A percentile compares a stretch with the other conserved stretches of the same genome.
Evolutionary conservation across 495 filamentous ascomycete genomes (phyloP).

Genomic region (Xylaria grammica): DNA sequence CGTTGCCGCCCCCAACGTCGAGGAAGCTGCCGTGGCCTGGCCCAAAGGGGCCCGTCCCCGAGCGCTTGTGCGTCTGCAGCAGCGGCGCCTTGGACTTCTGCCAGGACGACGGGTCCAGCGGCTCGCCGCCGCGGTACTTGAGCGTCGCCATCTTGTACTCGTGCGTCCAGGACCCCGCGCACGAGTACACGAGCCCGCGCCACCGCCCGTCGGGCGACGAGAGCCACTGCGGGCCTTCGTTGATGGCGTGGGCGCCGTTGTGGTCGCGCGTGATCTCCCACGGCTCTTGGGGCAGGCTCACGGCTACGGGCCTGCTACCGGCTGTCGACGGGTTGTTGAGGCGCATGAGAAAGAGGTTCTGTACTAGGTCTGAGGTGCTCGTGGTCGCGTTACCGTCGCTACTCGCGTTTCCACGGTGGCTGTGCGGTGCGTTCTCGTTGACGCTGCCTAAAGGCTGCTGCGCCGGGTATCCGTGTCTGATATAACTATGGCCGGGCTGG

Average conservation of each 20-base stretch:
- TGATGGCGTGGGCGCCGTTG: slow-evolving; percentile 35
- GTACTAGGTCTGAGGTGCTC: slow-evolving; percentile 25
- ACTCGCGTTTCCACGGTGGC: background rate
- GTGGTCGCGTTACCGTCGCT: background rate
- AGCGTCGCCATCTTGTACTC: slow-evolving; percentile 42
- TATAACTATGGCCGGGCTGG: background rate
- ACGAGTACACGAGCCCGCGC: slow-evolving; percentile 34
- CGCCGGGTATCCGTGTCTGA: background rate
- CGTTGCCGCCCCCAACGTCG: slow-evolving; percentile 23
- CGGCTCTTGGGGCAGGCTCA: slow-evolving; percentile 28
- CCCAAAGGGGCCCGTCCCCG: slow-evolving; percentile 27
- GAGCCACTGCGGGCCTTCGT: slow-evolving; percentile 41
- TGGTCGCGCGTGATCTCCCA: slow-evolving; percentile 40
- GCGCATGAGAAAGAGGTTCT: slow-evolving; percentile 36
- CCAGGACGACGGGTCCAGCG: slow-evolving; percentile 34
- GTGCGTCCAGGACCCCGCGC: slow-evolving; percentile 39
- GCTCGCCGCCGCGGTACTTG: slow-evolving; percentile 34
- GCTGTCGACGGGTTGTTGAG: slow-evolving; percentile 31
- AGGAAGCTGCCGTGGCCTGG: slow-evolving; percentile 39
- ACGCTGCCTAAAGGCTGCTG: background rate
- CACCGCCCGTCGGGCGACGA: slow-evolving; percentile 35
- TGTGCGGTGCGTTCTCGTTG: background rate
- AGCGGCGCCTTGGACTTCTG: slow-evolving; percentile 36
- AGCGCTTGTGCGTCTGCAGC: slow-evolving; percentile 25
- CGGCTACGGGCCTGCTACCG: slow-evolving; percentile 25